Base-by-base conservation (phyloP, 2,329 filamentous ascomycete species). In the Exserohilum rostratum region DNA sequence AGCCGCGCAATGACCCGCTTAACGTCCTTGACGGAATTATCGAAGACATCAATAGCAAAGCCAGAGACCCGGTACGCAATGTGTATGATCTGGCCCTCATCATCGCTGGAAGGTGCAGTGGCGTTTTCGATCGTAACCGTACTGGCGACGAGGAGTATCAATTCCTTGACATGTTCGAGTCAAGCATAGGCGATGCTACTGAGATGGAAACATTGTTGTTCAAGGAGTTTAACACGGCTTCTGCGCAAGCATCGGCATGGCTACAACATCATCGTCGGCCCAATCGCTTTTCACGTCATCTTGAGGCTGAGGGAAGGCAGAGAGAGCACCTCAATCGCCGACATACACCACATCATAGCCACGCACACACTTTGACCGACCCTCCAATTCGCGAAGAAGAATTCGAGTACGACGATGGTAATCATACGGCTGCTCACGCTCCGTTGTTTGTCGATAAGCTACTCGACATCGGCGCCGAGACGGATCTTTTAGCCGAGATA, bases 121-220 rank as follows among this genome's bases (percentile, higher is more conserved):
- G 83, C 4, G 79, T 84, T 30, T 88, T 87, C 61, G 85, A 87
- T 62, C 79, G 84, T 6, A 82, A 85, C 55, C 79, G 80, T 3
- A 75, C 83, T 44, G 81, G 81, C 18, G 81, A 86, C 58, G 84
- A 86, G 51, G 79, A 85, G 27, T 86, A 84, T 45, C 84, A 87
- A 55, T 88, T 89, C 47, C 67, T 88, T 1, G 86, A 88, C 57
- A 88, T 88, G 83, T 89, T 89, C 56, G 85, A 88, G 60, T 80
- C 80, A 12, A 85, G 82, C 2, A 87, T 89, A 37, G 86, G 86
- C 2, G 66, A 74, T 22, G 75, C 74, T 1, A 78, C 77, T 9
- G 75, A 78, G 25, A 64, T 65, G 29, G 84, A 87, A 66, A 86
- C 83, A 0, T 72, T 80, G n/a, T 78, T 88, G 0, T 88, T 88